These are phyloP conservation scores for Blastobotrys illinoisensis DNA, from an alignment of 1,139 yeast genomes.

Conservation along the genomic window DNA sequence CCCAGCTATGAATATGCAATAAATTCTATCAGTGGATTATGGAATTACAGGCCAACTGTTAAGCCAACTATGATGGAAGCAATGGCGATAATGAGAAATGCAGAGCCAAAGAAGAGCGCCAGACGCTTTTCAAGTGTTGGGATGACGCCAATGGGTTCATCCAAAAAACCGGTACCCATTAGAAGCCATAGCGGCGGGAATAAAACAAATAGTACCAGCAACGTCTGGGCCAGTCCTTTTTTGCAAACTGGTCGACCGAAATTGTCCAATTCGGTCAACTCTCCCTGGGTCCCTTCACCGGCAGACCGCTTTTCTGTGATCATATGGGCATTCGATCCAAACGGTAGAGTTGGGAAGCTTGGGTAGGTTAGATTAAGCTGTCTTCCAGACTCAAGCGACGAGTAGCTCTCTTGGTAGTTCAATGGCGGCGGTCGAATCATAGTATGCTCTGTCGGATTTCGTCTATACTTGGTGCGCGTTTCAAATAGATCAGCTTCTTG, in stretches of 20 bases:
- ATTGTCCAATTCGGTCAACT: conserved; percentile 1
- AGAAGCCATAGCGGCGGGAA: conserved; percentile 38
- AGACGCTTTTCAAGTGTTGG: conserved; percentile 28
- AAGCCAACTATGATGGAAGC: conserved; percentile 29
- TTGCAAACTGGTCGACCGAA: conserved; percentile 18
- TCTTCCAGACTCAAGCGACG: not conserved
- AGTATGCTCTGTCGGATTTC: conserved; percentile 5
- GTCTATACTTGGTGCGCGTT: conserved; percentile 3
- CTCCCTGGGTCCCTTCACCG: conserved; percentile 3
- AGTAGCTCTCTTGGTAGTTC: not conserved
- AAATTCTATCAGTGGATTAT: not conserved
- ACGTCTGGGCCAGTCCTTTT: conserved; percentile 12
- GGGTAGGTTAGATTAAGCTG: not conserved
- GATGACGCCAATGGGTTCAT: conserved; percentile 29
- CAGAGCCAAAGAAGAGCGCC: conserved; percentile 24
- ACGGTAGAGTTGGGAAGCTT: conserved; percentile 4
- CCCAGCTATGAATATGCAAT: too few relatives aligned
- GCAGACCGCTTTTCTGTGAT: not conserved
- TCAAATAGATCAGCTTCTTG: conserved; percentile 1
- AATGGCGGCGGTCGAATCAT: conserved; percentile 5
- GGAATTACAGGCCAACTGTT: conserved; percentile 8
- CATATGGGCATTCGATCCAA: not conserved
- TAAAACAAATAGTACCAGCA: conserved; percentile 22
- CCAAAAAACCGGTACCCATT: conserved; percentile 34
- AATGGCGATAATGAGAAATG: conserved; percentile 25